A percentile compares a stretch with the other conserved stretches of the same genome.
Conservation (phyloP, 768 basidiomycete genomes). For the Mycena haematopus region DNA sequence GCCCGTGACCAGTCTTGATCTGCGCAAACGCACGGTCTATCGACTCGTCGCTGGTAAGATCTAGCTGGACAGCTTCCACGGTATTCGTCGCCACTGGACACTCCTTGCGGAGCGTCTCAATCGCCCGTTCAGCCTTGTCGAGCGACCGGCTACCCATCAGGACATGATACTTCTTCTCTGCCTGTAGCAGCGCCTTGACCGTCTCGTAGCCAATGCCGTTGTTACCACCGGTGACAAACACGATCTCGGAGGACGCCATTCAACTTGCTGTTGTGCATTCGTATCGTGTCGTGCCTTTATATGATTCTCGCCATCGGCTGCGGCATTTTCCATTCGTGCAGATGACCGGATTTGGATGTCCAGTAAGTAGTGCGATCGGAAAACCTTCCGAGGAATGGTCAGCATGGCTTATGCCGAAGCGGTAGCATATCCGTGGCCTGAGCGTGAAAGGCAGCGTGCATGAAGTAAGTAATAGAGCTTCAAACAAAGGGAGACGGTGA, state of each 20-base stretch:
- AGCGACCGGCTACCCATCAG: constrained; percentile 14
- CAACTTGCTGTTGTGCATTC: too few relatives aligned
- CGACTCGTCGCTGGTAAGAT: constrained; percentile 15
- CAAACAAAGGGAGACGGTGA: too few relatives aligned
- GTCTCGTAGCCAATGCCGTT: constrained; percentile 19
- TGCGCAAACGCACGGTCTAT: constrained; percentile 7
- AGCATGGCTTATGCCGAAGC: too few relatives aligned
- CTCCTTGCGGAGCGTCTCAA: constrained; percentile 1
- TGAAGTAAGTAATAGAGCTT: too few relatives aligned
- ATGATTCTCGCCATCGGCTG: too few relatives aligned
- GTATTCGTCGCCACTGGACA: background rate
- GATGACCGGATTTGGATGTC: too few relatives aligned
- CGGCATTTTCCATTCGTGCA: too few relatives aligned
- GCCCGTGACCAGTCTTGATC: constrained; percentile 2
- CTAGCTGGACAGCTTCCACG: constrained; percentile 9
- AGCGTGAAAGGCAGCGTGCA: too few relatives aligned
- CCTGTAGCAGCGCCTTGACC: constrained; percentile 7
- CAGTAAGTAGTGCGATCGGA: too few relatives aligned
- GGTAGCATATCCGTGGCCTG: too few relatives aligned
- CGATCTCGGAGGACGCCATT: constrained; percentile 7
- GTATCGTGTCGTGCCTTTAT: too few relatives aligned
- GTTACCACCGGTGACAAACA: constrained; percentile 20
- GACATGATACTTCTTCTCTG: constrained; percentile 8
- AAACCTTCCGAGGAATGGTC: too few relatives aligned
- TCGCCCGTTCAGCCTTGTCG: constrained; percentile 9